Evolutionary conservation across 257 asterid species (phyloP).

Genomic region (Nicotiana sylvestris): DNA sequence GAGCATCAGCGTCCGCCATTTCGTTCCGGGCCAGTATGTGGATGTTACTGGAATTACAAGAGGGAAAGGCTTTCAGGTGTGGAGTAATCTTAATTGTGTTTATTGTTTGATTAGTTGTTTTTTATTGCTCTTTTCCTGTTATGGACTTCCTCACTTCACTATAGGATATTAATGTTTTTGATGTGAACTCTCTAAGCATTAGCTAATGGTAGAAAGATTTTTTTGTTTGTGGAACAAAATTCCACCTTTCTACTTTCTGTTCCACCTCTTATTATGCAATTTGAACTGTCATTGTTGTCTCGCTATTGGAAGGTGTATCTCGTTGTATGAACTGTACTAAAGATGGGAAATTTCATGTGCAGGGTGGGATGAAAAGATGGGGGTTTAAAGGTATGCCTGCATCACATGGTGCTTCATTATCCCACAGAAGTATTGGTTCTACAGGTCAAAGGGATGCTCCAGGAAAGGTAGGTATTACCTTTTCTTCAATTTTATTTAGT

Average conservation of each 20-base stretch:
- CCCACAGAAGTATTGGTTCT: conserved; percentile 81
- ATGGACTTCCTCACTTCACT: not conserved
- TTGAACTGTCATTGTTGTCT: not conserved
- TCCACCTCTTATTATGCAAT: not conserved
- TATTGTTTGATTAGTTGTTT: not conserved
- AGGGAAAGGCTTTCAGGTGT: conserved; percentile 94
- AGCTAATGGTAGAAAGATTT: not conserved
- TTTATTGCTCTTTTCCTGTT: not conserved
- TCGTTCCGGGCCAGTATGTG: conserved; percentile 88
- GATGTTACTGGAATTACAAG: conserved; percentile 82
- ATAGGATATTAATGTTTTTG: not conserved
- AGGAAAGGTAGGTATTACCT: conserved; percentile 60
- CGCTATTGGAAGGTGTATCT: not conserved
- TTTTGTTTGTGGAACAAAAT: not conserved
- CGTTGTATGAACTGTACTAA: not conserved
- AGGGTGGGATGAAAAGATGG: conserved; percentile 93
- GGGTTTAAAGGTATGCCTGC: conserved; percentile 75
- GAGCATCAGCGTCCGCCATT: conserved; percentile 74
- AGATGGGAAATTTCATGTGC: conserved; percentile 1
- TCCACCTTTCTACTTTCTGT: not conserved
- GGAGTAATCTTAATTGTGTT: not conserved
- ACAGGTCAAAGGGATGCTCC: conserved; percentile 94
- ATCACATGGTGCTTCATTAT: conserved; percentile 72
- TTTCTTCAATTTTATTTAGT: not conserved
- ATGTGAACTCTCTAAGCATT: not conserved